phyloP scores from a whole-genome alignment of 1,284 basidiomycete genomes.

The Retiboletus flavoniger region DNA sequence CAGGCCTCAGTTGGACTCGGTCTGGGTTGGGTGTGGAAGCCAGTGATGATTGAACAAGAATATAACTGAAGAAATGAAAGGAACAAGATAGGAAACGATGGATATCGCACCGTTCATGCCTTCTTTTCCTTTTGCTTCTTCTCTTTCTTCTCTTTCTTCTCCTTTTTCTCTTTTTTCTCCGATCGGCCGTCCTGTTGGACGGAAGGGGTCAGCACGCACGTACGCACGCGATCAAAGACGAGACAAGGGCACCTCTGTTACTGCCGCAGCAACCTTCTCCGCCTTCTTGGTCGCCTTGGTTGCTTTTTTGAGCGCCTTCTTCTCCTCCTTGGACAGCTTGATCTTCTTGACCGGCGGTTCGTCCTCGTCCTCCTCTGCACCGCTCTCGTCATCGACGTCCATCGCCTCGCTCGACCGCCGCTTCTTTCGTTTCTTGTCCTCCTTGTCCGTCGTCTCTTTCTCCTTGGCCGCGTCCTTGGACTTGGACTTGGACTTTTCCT shows the following conservation, averaged over 20 bases:
- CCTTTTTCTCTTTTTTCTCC: constrained; percentile 47
- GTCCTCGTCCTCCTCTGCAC: constrained; percentile 46
- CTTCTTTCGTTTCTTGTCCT: constrained; percentile 34
- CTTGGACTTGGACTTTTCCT: constrained; percentile 2
- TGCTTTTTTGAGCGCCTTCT: constrained; percentile 77
- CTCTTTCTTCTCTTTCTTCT: constrained; percentile 43
- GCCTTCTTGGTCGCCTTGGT: constrained; percentile 60
- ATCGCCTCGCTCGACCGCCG: constrained; percentile 61
- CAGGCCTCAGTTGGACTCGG: background rate
- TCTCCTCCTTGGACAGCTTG: constrained; percentile 79
- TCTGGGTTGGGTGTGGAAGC: background rate
- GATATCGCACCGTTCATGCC: constrained; percentile 31
- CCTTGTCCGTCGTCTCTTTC: background rate
- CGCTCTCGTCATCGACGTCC: constrained; percentile 58
- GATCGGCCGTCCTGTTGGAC: constrained; percentile 33
- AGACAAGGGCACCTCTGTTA: constrained; percentile 34
- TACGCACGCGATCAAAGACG: constrained; percentile 1
- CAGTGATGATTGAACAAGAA: constrained; percentile 32
- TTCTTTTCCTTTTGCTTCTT: constrained; percentile 49
- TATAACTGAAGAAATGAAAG: constrained; percentile 7
- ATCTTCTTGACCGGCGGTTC: constrained; percentile 64
- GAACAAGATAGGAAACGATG: constrained; percentile 2
- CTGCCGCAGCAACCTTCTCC: constrained; percentile 39
- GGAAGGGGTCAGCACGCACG: constrained; percentile 5
- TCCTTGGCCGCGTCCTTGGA: background rate